Conservation (phyloP, 768 basidiomycete genomes). For the Tubosaeta brunneosetosa region DNA sequence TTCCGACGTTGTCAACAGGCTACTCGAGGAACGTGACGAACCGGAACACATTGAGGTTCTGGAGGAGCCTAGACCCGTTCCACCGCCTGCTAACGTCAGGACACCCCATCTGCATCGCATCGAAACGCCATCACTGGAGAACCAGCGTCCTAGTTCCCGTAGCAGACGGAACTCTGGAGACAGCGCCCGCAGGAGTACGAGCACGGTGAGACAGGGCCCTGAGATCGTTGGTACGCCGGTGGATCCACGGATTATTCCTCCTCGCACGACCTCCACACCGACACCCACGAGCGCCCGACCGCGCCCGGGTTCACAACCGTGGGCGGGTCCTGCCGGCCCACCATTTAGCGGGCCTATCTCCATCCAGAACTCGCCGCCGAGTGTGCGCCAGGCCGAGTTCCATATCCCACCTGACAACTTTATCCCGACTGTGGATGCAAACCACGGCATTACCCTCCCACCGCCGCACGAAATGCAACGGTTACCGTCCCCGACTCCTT, state of each 20-base stretch:
- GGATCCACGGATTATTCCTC: slow-evolving; percentile 14
- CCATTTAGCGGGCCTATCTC: slow-evolving; percentile 14
- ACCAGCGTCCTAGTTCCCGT: slow-evolving; percentile 16
- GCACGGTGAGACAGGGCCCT: slow-evolving; percentile 9
- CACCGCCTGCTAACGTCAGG: slow-evolving; percentile 11
- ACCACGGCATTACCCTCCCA: slow-evolving; percentile 41
- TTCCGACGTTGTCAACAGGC: slow-evolving; percentile 15
- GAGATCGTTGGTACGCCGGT: slow-evolving; percentile 7
- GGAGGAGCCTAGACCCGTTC: slow-evolving; percentile 11
- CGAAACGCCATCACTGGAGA: slow-evolving; percentile 18
- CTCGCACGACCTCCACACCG: slow-evolving; percentile 7
- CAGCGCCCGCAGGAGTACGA: slow-evolving; percentile 8
- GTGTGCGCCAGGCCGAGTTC: slow-evolving; percentile 16
- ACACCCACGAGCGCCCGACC: slow-evolving; percentile 14
- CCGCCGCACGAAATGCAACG: slow-evolving; percentile 46
- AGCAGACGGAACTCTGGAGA: slow-evolving; percentile 17
- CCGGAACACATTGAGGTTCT: slow-evolving; percentile 23
- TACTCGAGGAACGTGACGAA: slow-evolving; percentile 21
- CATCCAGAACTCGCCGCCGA: slow-evolving; percentile 17
- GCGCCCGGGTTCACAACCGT: slow-evolving; percentile 14
- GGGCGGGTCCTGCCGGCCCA: slow-evolving; percentile 12
- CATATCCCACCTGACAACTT: slow-evolving; percentile 44
- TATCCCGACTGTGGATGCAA: slow-evolving; percentile 41
- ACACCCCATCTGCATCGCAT: slow-evolving; percentile 25
- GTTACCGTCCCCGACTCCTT: slow-evolving; percentile 27